These are phyloP conservation scores for Rhizopogon salebrosus DNA, from an alignment of 768 basidiomycete genomes.

Conservation along the genomic window DNA sequence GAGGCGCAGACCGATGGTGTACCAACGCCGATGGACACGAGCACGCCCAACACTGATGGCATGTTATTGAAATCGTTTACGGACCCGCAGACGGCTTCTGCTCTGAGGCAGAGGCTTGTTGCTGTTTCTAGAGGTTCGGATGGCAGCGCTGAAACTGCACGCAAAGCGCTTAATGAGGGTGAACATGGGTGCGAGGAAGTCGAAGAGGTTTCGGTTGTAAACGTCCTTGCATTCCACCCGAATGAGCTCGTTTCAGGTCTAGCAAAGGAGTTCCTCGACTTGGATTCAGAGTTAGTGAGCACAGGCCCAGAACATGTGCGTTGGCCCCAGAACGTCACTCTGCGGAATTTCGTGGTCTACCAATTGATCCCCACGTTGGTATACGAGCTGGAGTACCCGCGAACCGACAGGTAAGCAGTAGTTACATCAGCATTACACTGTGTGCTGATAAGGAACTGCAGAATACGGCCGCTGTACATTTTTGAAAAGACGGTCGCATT, in stretches of 20 bases:
- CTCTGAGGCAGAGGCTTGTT: conserved; percentile 54
- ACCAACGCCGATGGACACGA: conserved; percentile 24
- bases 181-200: background rate
- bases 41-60: conserved; percentile 44
- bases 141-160: background rate
- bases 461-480: conserved; percentile 45
- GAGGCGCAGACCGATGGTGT: conserved; percentile 13
- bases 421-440: background rate
- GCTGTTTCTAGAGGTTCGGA: conserved; percentile 21
- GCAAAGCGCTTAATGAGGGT: conserved; percentile 2
- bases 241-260: conserved; percentile 56
- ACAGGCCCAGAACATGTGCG: conserved; percentile 59
- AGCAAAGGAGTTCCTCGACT: conserved; percentile 72
- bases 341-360: conserved; percentile 79
- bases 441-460: conserved; percentile 6
- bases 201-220: conserved; percentile 24
- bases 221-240: conserved; percentile 58
- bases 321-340: conserved; percentile 84
- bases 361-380: conserved; percentile 88
- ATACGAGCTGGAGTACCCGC: conserved; percentile 94
- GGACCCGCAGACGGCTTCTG: conserved; percentile 45
- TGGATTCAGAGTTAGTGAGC: conserved; percentile 72
- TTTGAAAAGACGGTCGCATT: conserved; percentile 72
- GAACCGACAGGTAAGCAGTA: conserved; percentile 67
- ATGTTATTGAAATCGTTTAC: conserved; percentile 43